Conservation (phyloP, 139 green algal genomes). For the Chlorella ohadii region DNA sequence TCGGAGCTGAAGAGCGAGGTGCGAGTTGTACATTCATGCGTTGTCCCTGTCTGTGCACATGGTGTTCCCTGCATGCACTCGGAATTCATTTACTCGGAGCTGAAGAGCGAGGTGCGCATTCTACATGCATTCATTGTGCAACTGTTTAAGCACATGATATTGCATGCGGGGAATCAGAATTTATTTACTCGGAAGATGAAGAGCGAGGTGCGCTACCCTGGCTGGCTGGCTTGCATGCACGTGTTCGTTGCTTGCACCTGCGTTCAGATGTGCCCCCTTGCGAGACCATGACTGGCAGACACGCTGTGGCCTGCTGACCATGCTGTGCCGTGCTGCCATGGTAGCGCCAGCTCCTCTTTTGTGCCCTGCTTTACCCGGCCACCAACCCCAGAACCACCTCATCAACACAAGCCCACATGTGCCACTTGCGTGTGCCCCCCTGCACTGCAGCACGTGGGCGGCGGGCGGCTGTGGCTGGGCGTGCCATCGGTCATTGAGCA, state of each 20-base stretch:
- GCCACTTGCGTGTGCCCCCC: not conserved
- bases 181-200: conserved; percentile 37
- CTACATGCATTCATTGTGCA: not conserved
- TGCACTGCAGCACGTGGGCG: conserved; percentile 34
- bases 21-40: not conserved
- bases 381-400: too few relatives aligned
- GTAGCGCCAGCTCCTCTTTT: too few relatives aligned
- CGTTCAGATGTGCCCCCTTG: too few relatives aligned
- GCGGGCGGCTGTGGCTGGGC: conserved; percentile 61
- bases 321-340: too few relatives aligned
- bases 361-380: too few relatives aligned
- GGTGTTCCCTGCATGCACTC: conserved; percentile 1
- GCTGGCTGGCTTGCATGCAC: not conserved
- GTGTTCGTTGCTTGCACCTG: not conserved
- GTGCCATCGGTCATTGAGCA: conserved; percentile 66
- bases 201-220: conserved; percentile 31
- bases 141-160: conserved; percentile 44
- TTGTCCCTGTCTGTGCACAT: too few relatives aligned
- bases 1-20: conserved; percentile 46
- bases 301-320: too few relatives aligned
- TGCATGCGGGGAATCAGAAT: not conserved
- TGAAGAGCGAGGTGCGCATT: conserved; percentile 34
- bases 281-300: too few relatives aligned
- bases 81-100: conserved; percentile 31
- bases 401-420: not conserved